Evolutionary conservation across 2,329 filamentous ascomycete genomes (phyloP), one percentile per base, ranked within the genome.

Genomic region (Dothideomycetidae sp.): DNA sequence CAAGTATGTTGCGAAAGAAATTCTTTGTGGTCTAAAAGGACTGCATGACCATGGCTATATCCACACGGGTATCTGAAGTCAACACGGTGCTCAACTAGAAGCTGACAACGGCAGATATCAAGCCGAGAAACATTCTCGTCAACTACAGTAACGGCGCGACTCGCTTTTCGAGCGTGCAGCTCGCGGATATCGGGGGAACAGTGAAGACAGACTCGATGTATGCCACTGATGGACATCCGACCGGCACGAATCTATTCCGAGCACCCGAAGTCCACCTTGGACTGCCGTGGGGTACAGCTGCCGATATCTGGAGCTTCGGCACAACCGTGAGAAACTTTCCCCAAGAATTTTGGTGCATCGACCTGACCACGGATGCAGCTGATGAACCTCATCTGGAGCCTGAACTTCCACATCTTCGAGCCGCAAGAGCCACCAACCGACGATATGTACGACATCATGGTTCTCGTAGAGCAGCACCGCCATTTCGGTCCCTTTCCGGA

Each of bases 401-500:
- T 17, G 2, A 18, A 19, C 13, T 23, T 18, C 11, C 32, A 34
- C 17, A 5, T 34, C 2, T 34, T 34, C 32, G 10, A 3, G 4
- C 32, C 32, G 5, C 5, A n/a, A 2, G 15, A 13, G 3, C 9
- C 14, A 3, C 3, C 29, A 12, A 16, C 29, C 3, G 13, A 50
- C 17, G 49, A 53, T 33, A 44, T 49, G 10, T 54, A 52, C 23
- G 13, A 47, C 17, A 3, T 46, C 11, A 42, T 44, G 23, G 48
- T 53, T 31, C 29, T 54, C 2, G 35, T 40, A 21, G 23, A 47
- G 29, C 51, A 53, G 14, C 39, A 48, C 29, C 30, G 34, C 14
- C 52, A 35, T 31, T 52, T 55, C 40, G 50, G 45, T 17, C 52
- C 50, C 15, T 50, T 52, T 29, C 48, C 48, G 4, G 29, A 37